phyloP scores from a whole-genome alignment of 2,329 filamentous ascomycete genomes.

The Microdochium nivale region DNA sequence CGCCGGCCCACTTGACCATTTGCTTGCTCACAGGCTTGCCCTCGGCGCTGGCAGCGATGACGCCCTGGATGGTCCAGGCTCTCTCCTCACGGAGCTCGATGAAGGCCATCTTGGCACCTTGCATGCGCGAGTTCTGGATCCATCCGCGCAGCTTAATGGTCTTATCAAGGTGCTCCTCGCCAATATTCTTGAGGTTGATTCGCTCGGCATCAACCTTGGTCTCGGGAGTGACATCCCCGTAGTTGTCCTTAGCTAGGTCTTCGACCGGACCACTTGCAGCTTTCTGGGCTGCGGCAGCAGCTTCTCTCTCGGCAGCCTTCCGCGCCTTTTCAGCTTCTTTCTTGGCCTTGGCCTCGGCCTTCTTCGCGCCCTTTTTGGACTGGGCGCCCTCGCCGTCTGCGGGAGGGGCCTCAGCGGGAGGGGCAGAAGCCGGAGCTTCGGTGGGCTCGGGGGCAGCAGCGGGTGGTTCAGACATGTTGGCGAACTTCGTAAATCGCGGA shows the following conservation, averaged over 20 bases:
- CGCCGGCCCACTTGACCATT: conserved; percentile 89
- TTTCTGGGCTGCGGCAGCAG: conserved; percentile 59
- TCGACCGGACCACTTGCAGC: conserved; percentile 55
- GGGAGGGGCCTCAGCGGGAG: conserved; percentile 14
- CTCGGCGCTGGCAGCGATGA: conserved; percentile 59
- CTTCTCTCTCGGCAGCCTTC: conserved; percentile 65
- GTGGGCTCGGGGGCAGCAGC: conserved; percentile 13
- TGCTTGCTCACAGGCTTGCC: conserved; percentile 60
- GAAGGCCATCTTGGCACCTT: conserved; percentile 88
- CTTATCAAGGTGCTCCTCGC: conserved; percentile 57
- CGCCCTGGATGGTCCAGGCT: conserved; percentile 73
- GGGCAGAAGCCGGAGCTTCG: conserved; percentile 12
- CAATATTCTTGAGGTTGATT: conserved; percentile 54
- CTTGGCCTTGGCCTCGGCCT: conserved; percentile 77
- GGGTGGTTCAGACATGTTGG: conserved; percentile 25
- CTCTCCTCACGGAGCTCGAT: conserved; percentile 72
- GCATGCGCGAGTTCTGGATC: conserved; percentile 79
- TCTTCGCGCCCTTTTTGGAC: conserved; percentile 78
- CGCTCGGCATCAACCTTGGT: conserved; percentile 48
- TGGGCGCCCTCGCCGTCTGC: conserved; percentile 14
- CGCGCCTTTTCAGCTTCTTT: conserved; percentile 77
- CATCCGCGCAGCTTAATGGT: conserved; percentile 69
- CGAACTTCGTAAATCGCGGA: neutral
- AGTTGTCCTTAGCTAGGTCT: conserved; percentile 66
- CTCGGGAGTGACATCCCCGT: conserved; percentile 60